A percentile compares a stretch with the other conserved stretches of the same genome.
phyloP scores from a whole-genome alignment of 2,329 filamentous ascomycete genomes.

The Dothideomycetes sp. region DNA sequence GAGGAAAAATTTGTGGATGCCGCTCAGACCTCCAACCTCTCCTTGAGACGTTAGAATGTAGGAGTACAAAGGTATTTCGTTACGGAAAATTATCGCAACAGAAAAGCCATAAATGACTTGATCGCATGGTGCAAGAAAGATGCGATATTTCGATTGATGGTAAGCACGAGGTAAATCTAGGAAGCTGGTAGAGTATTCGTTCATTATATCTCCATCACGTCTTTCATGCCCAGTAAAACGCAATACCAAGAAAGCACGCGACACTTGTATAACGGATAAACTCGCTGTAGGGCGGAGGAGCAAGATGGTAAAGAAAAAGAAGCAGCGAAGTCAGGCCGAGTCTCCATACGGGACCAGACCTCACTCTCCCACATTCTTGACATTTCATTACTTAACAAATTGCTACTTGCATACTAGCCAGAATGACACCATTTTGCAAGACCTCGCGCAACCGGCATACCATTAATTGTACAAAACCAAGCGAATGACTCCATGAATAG shows the following conservation, averaged over 20 bases:
- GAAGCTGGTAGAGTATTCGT: too few species aligned
- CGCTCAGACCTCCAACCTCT: too few species aligned
- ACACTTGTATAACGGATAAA: not conserved
- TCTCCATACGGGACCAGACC: conserved; percentile 4
- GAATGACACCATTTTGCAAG: conserved; percentile 11
- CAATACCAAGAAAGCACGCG: conserved; percentile 4
- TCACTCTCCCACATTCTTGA: not conserved
- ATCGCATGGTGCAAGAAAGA: too few species aligned
- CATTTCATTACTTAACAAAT: conserved; percentile 12
- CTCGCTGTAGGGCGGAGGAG: conserved; percentile 6
- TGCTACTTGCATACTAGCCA: conserved; percentile 10
- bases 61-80: too few species aligned
- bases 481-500: not conserved
- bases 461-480: conserved; percentile 8
- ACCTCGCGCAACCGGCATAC: conserved; percentile 4
- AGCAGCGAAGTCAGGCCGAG: conserved; percentile 9
- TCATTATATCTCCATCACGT: too few species aligned
- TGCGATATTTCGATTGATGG: too few species aligned
- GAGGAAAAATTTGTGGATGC: too few species aligned
- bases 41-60: too few species aligned
- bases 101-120: too few species aligned
- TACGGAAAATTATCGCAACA: too few species aligned
- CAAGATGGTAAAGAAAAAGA: not conserved
- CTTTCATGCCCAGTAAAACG: conserved; percentile 9
- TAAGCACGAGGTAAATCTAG: too few species aligned